Evolutionary conservation across 345 rosid genomes (phyloP).

Genomic region (Mercurialis annua): DNA sequence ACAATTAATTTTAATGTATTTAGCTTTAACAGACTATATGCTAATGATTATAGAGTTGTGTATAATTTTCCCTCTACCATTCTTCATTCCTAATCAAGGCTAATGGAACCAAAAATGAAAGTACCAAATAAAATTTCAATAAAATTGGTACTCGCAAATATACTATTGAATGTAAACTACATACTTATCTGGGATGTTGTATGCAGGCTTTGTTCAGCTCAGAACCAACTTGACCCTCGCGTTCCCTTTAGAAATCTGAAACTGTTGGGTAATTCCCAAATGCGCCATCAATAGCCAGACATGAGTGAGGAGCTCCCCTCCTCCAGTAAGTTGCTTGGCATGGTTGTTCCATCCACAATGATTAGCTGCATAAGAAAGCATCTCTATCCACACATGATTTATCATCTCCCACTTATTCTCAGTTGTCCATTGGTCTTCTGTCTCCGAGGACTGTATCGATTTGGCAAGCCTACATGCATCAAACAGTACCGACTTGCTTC

Average conservation of each 20-base stretch:
- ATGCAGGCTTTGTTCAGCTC: neutral
- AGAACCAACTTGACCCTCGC: neutral
- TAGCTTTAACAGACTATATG: no score
- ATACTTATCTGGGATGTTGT: neutral
- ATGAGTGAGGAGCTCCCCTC: slow-evolving; percentile 25
- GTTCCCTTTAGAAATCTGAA: slow-evolving; percentile 8
- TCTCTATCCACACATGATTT: slow-evolving; percentile 18
- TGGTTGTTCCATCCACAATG: slow-evolving; percentile 13
- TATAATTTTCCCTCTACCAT: no score
- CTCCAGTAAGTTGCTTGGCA: slow-evolving; percentile 5
- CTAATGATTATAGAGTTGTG: no score
- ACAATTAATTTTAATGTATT: no score
- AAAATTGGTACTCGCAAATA: neutral
- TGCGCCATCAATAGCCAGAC: slow-evolving; percentile 19
- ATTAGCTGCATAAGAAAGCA: slow-evolving; percentile 21
- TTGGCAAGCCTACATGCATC: slow-evolving; percentile 37
- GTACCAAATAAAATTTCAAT: neutral
- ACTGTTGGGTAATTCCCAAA: slow-evolving; percentile 15
- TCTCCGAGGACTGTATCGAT: slow-evolving; percentile 18
- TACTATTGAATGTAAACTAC: neutral
- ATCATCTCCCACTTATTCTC: slow-evolving; percentile 18
- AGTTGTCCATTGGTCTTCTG: neutral
- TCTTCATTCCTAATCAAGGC: no score
- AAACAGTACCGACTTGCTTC: slow-evolving; percentile 35
- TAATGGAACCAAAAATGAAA: no score